Base-by-base conservation (phyloP, 164 flowering plant species). In the Aristolochia contorta region DNA sequence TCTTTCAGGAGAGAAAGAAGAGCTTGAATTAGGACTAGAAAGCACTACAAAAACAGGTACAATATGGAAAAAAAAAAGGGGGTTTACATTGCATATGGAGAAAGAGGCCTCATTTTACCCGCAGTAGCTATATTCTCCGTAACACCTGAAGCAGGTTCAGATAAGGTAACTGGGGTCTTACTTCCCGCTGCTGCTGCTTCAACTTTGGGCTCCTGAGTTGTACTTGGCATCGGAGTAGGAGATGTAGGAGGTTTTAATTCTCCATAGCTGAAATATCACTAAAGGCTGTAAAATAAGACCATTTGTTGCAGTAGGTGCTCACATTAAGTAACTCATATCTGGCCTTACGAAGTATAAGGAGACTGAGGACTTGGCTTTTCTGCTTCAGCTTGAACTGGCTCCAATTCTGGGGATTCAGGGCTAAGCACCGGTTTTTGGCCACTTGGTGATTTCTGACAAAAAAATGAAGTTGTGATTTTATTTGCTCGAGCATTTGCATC, bases 341-440 rank as follows among this genome's bases (percentile, higher is more conserved):
- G 53, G 48, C 52, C 89, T 81, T 74, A 91, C 92, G 57, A 67
- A 59, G 64, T 61, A 71, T 80, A 88, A 54, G 96, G 92, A 47
- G 95, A 91, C 33, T 76, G 82, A 20, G 94, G 81, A 50, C 61
- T 66, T 54, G 75, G 16, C 41, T 50, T 45, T 51, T 24, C 57
- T n/a, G 51, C 65, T 62, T 66, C 69, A 20, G 57, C 63, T 71
- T 64, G 63, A 25, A 67, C 55, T 53, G 81, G 68, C 67, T 74
- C 74, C 66, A 32, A 14, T 49, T 63, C 19, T 54, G 58, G 45
- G 62, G 77, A 51, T 72, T 68, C 77, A 64, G 80, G 16, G n/a
- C n/a, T n/a, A 32, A 16, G 41, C 52, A 32, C 72, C 16, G 70
- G 58, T 47, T 16, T 54, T 63, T 13, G 62, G 49, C 61, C 63